These are phyloP conservation scores for Penicillium daleae DNA, from an alignment of 495 filamentous ascomycete genomes.

Conservation along the genomic window DNA sequence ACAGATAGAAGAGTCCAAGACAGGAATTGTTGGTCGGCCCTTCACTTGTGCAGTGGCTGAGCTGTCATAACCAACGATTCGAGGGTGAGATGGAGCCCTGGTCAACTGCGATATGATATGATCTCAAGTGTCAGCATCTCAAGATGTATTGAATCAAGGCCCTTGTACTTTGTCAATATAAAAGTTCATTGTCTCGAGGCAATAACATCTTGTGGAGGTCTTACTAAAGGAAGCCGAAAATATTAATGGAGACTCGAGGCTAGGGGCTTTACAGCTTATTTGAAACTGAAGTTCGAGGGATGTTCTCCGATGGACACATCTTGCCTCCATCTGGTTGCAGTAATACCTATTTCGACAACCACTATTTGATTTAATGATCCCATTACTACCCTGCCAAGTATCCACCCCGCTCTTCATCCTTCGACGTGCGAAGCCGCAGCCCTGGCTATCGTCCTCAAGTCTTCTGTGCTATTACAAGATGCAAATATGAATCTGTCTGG, in stretches of 20 bases:
- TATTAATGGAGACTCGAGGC: too few relatives aligned
- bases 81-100: too few relatives aligned
- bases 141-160: neutral
- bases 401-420: neutral
- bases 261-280: neutral
- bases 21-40: constrained; percentile 19
- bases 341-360: neutral
- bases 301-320: neutral
- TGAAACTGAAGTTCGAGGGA: neutral
- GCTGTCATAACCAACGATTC: neutral
- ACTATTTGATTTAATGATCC: neutral
- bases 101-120: neutral
- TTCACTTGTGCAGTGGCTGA: constrained; percentile 17
- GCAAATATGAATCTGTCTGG: constrained; percentile 36
- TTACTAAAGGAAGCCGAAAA: neutral
- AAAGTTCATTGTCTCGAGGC: neutral
- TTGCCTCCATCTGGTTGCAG: neutral
- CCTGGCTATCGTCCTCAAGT: constrained; percentile 11
- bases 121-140: neutral
- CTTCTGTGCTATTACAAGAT: constrained; percentile 20
- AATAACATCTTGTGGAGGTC: neutral
- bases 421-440: neutral
- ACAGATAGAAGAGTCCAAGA: constrained; percentile 18
- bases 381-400: neutral
- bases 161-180: neutral